Conservation (phyloP, 805 yeast genomes). For the Saccharomycopsis sp. region DNA sequence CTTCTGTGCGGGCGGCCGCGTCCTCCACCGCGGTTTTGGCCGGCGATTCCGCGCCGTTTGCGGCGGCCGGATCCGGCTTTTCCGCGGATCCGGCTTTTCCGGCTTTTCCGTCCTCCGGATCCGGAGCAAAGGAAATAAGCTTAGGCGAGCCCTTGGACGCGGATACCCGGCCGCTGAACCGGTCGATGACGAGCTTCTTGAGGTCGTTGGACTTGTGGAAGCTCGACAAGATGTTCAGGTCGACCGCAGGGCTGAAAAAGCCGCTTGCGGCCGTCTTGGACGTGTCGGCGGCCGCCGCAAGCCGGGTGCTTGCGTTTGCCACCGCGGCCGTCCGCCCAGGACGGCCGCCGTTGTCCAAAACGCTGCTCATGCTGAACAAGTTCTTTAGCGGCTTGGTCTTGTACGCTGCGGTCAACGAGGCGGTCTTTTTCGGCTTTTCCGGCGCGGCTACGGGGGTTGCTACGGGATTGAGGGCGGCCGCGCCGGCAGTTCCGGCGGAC, state of each 20-base stretch:
- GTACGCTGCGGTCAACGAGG: slow-evolving; percentile 16
- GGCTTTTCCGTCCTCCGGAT: not conserved
- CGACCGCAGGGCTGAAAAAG: slow-evolving; percentile 22
- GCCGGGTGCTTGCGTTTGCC: not conserved
- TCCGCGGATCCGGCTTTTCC: not conserved
- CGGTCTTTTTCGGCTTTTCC: slow-evolving; percentile 11
- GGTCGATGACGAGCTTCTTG: slow-evolving; percentile 16
- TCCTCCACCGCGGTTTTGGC: not conserved
- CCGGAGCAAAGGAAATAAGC: slow-evolving; percentile 2
- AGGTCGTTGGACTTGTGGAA: slow-evolving; percentile 12
- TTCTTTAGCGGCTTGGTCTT: slow-evolving; percentile 12
- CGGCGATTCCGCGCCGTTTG: not conserved
- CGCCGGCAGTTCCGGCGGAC: slow-evolving; percentile 26
- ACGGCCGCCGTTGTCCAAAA: not conserved
- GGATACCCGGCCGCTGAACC: slow-evolving; percentile 1
- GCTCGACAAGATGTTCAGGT: slow-evolving; percentile 24
- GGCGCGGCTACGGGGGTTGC: slow-evolving; percentile 11
- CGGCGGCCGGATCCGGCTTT: not conserved
- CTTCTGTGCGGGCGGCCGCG: not conserved
- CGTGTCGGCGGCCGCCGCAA: slow-evolving; percentile 14
- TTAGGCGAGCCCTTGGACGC: not conserved
- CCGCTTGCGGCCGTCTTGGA: slow-evolving; percentile 20
- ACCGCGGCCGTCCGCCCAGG: too few relatives aligned
- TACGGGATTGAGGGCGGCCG: slow-evolving; percentile 18
- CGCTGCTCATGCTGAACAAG: slow-evolving; percentile 8